phyloP scores from a whole-genome alignment of 495 filamentous ascomycete genomes.

The Neurospora sublineolata region DNA sequence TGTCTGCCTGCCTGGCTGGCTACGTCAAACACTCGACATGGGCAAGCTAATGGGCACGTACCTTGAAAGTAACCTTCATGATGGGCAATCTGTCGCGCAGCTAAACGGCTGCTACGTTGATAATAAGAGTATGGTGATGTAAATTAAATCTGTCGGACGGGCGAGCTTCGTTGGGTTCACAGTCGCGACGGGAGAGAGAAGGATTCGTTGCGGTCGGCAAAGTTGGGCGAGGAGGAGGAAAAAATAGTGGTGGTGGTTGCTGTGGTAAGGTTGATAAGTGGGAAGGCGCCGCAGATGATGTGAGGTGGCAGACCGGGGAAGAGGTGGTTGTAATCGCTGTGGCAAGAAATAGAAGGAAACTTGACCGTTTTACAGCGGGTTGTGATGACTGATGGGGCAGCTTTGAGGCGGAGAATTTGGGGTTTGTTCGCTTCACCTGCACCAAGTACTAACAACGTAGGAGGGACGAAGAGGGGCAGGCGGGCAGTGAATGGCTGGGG shows the following conservation, averaged over 20 bases:
- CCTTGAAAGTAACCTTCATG: constrained; percentile 44
- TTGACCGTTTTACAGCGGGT: not conserved
- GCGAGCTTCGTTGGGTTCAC: not conserved
- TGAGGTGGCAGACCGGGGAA: not conserved
- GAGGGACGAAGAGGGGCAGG: too few relatives aligned
- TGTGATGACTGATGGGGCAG: not conserved
- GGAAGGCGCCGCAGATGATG: not conserved
- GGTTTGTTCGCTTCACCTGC: not conserved
- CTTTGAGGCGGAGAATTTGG: constrained; percentile 9
- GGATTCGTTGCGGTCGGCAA: not conserved
- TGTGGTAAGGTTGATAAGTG: constrained; percentile 5
- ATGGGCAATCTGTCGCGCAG: constrained; percentile 25
- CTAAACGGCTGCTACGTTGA: constrained; percentile 14
- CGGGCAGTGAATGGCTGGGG: not conserved
- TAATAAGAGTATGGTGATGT: not conserved
- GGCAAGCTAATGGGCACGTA: constrained; percentile 15
- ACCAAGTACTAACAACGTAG: not conserved
- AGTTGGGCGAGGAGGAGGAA: not conserved
- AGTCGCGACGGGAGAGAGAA: not conserved
- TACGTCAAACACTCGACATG: not conserved
- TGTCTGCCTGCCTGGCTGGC: not conserved
- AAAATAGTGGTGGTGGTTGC: constrained; percentile 1
- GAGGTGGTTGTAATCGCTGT: not conserved
- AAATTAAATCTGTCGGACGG: not conserved
- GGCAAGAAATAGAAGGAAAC: not conserved